Base-by-base conservation (phyloP, 495 filamentous ascomycete species). In the Lasiosphaeria miniovina region DNA sequence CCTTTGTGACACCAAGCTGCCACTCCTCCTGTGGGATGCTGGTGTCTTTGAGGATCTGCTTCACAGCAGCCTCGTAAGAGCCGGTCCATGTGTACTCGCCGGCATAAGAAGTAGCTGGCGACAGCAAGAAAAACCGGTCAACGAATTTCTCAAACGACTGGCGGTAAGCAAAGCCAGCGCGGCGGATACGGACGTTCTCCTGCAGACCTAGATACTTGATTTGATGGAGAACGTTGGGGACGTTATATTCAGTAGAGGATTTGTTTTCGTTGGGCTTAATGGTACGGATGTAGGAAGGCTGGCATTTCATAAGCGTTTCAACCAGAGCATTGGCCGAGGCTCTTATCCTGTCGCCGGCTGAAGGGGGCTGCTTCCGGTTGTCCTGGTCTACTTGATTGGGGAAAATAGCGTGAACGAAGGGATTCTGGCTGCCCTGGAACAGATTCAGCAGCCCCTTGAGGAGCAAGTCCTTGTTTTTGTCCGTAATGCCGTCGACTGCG, bases 221-320 rank as follows among this genome's bases (percentile, higher is more conserved):
- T 73, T 99, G 95, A 82, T 99, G 95, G 61, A 98, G 80, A 38
- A 98, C 95, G 67, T 96, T 97, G 33, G 86, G 85, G 10, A 78
- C 81, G 63, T 95, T 96, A 70, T 96, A 99, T 71, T 99, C 94
- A 24, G 83, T 84, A 0, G 91, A 88, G 9, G 90, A 93, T 73
- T 98, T 98, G 77, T 96, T 98, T 66, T 99, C 95, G 74, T 99
- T 99, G 4, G 95, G 95, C 72, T 99, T 99, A 74, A 99, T 99
- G 4, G 95, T 99, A 65, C 95, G 89, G 68, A 99, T 99, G 68
- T 99, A 99, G 0, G 91, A 96, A 3, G 95, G 95, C 55, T 91
- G 86, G 31, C 91, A 91, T 73, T 96, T 96, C 95, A 97, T 98
- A 66, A 99, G 75, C 4, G 95, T 98, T 0, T 90, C 84, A 12